These are phyloP conservation scores for Anacardium occidentale DNA, from an alignment of 345 rosid genomes.

Conservation along the genomic window DNA sequence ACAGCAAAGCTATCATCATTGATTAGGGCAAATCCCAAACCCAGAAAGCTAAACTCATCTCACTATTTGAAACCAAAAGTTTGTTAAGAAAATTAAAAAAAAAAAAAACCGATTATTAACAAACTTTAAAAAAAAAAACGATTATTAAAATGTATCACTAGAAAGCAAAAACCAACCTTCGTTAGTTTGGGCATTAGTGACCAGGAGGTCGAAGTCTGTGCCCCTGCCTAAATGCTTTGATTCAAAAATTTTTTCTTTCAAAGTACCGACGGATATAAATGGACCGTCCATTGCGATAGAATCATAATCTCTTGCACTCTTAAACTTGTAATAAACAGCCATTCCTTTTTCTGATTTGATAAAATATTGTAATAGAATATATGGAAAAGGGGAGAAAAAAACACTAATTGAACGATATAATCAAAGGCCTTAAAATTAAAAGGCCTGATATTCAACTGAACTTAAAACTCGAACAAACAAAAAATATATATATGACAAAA, in stretches of 20 bases:
- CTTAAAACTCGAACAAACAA: conserved; percentile 5
- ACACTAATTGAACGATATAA: conserved; percentile 4
- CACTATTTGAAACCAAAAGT: neutral
- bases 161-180: conserved; percentile 84
- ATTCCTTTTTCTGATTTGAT: conserved; percentile 40
- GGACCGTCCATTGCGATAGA: conserved; percentile 93
- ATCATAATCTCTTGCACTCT: conserved; percentile 99
- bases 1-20: neutral
- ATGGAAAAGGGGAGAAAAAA: conserved; percentile 16
- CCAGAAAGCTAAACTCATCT: neutral
- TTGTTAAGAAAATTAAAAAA: neutral
- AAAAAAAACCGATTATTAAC: too few species aligned
- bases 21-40: neutral
- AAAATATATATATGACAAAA: conserved; percentile 8
- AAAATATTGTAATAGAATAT: conserved; percentile 17
- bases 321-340: conserved; percentile 99
- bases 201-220: conserved; percentile 93
- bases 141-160: conserved; percentile 12
- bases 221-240: conserved; percentile 99
- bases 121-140: too few species aligned
- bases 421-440: conserved; percentile 37
- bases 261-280: conserved; percentile 89
- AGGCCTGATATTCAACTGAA: conserved; percentile 43
- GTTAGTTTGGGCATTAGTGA: conserved; percentile 97
- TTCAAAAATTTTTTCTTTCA: conserved; percentile 99